Evolutionary conservation across 2,329 filamentous ascomycete species (phyloP).

Genomic region (Saccharata proteae): DNA sequence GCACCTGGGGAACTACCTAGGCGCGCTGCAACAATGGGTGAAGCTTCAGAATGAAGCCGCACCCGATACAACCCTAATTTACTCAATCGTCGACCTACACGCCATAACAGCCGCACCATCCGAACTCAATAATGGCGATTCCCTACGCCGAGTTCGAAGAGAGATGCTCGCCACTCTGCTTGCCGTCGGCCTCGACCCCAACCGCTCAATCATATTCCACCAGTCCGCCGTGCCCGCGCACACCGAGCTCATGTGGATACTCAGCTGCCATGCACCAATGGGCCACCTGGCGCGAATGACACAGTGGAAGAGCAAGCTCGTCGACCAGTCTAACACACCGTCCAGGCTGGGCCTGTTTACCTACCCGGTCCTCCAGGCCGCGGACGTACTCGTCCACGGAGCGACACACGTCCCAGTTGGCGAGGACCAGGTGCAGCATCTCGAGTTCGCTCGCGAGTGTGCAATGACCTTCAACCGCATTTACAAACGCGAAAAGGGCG

Average conservation of each 20-base stretch:
- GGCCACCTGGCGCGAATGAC: conserved; percentile 98
- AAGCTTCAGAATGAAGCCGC: conserved; percentile 56
- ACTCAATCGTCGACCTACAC: conserved; percentile 86
- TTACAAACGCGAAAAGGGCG: too few species aligned
- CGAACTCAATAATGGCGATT: conserved; percentile 51
- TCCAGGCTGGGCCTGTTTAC: conserved; percentile 87
- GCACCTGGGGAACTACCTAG: conserved; percentile 90
- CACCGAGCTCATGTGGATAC: conserved; percentile 90
- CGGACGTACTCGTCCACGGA: conserved; percentile 79
- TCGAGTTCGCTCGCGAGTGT: conserved; percentile 82
- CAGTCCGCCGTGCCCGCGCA: conserved; percentile 70
- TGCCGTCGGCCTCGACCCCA: conserved; percentile 71
- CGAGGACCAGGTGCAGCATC: conserved; percentile 87
- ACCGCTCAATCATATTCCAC: conserved; percentile 67
- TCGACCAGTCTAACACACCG: conserved; percentile 46
- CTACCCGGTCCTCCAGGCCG: conserved; percentile 90
- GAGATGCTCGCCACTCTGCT: conserved; percentile 71
- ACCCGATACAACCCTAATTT: conserved; percentile 54
- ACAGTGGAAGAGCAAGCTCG: conserved; percentile 91
- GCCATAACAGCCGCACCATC: conserved; percentile 74
- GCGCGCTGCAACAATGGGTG: conserved; percentile 79
- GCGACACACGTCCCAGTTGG: conserved; percentile 93
- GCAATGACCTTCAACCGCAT: conserved; percentile 76
- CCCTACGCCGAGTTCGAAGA: conserved; percentile 52
- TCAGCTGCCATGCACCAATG: conserved; percentile 82